These are phyloP conservation scores for Leccinellum albellum DNA, from an alignment of 768 basidiomycete genomes.

Conservation along the genomic window DNA sequence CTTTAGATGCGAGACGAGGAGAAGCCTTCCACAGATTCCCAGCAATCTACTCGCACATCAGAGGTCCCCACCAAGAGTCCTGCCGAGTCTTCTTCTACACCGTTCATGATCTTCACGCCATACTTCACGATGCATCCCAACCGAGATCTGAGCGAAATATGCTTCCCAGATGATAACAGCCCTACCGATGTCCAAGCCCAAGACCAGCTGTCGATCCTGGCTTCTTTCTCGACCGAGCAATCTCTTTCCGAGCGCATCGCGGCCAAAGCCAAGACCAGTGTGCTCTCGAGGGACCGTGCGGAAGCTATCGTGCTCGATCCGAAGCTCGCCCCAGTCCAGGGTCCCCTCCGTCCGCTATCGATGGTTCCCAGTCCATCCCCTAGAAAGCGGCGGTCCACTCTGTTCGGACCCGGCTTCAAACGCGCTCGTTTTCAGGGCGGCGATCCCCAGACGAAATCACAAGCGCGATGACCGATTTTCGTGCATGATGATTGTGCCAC, in stretches of 20 bases:
- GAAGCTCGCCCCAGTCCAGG: slow-evolving; percentile 32
- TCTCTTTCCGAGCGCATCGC: slow-evolving; percentile 10
- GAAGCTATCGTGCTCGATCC: slow-evolving; percentile 29
- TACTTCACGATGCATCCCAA: slow-evolving; percentile 10
- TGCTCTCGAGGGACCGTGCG: slow-evolving; percentile 22
- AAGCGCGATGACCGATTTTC: slow-evolving; percentile 3
- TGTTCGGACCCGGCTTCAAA: slow-evolving; percentile 23
- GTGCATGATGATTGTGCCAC: not conserved
- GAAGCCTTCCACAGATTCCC: slow-evolving; percentile 14
- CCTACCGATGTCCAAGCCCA: not conserved
- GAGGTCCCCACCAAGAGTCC: slow-evolving; percentile 11
- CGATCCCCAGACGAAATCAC: not conserved
- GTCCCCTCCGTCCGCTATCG: slow-evolving; percentile 29
- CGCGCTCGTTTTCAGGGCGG: not conserved
- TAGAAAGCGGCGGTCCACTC: slow-evolving; percentile 10
- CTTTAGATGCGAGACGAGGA: slow-evolving; percentile 15
- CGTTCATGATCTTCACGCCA: slow-evolving; percentile 11
- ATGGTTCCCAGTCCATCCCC: slow-evolving; percentile 16
- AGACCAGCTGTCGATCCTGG: not conserved
- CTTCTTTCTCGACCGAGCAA: not conserved
- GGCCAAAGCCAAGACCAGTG: slow-evolving; percentile 15
- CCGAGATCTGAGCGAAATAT: not conserved
- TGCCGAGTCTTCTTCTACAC: slow-evolving; percentile 11
- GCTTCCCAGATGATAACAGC: not conserved
- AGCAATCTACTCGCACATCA: not conserved